Evolutionary conservation across 352 stramenopile species (phyloP).

Genomic region (Pythium aphanidermatum): DNA sequence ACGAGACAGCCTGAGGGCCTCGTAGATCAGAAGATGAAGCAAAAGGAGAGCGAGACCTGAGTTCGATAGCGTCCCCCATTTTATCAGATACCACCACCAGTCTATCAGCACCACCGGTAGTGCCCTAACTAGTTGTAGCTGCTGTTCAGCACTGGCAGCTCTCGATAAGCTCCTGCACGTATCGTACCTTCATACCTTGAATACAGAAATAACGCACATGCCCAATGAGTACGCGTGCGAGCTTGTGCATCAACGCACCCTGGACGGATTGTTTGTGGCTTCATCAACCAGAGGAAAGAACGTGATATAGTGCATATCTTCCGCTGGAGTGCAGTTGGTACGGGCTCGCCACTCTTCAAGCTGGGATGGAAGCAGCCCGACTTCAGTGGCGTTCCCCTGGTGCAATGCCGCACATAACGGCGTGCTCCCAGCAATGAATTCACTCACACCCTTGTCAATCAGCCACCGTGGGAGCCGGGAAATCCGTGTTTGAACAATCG

Average conservation of each 20-base stretch:
- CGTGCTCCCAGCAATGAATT: neutral
- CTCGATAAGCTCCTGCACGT: too few relatives aligned
- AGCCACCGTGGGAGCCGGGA: neutral
- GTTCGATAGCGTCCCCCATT: too few relatives aligned
- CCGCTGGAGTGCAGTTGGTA: constrained; percentile 10
- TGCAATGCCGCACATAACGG: constrained; percentile 1
- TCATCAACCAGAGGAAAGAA: constrained; percentile 8
- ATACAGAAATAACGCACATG: too few relatives aligned
- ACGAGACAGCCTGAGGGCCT: neutral
- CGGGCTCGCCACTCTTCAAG: neutral
- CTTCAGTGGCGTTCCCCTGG: neutral
- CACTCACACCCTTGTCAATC: neutral
- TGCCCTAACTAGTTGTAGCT: too few relatives aligned
- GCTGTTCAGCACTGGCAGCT: too few relatives aligned
- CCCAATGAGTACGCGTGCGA: too few relatives aligned
- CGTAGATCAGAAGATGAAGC: too few relatives aligned
- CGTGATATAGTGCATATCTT: neutral
- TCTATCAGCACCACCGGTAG: too few relatives aligned
- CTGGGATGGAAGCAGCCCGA: neutral
- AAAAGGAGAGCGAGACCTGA: too few relatives aligned
- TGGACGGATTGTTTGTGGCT: constrained; percentile 3
- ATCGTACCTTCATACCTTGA: neutral
- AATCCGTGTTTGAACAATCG: neutral
- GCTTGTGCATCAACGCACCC: neutral
- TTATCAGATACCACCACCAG: too few relatives aligned